Evolutionary conservation across 192 early-diverging fungal species (phyloP).

Genomic region (Chytriomyces confervae): DNA sequence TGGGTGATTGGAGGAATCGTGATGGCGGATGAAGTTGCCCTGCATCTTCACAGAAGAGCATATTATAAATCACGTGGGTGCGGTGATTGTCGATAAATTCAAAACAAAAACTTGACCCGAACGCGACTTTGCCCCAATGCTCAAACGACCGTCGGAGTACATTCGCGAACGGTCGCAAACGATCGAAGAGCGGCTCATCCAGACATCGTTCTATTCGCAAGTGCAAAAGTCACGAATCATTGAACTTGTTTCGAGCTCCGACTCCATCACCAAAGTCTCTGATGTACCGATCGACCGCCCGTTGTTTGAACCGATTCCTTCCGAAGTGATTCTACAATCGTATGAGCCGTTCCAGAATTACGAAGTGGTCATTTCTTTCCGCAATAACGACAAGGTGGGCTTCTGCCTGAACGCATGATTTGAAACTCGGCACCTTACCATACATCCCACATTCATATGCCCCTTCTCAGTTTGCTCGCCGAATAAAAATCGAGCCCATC

Average conservation of each 20-base stretch:
- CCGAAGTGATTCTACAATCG: slow-evolving; percentile 50
- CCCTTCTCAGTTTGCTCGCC: slow-evolving; percentile 52
- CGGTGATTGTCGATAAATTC: neutral
- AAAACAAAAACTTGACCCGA: neutral
- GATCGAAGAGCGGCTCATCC: slow-evolving; percentile 44
- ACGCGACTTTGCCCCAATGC: slow-evolving; percentile 6
- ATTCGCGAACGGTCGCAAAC: slow-evolving; percentile 42
- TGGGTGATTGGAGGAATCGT: too few species aligned
- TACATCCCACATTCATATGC: neutral
- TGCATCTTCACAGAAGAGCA: too few species aligned
- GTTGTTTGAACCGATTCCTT: slow-evolving; percentile 60
- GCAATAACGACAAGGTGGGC: slow-evolving; percentile 67
- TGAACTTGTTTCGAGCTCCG: slow-evolving; percentile 43
- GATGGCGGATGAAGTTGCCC: too few species aligned
- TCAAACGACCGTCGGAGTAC: slow-evolving; percentile 48
- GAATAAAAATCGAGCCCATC: slow-evolving; percentile 58
- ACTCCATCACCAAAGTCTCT: slow-evolving; percentile 34
- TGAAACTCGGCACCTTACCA: neutral
- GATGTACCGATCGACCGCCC: slow-evolving; percentile 57
- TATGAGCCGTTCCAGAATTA: slow-evolving; percentile 60
- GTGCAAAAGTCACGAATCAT: slow-evolving; percentile 36
- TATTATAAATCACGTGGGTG: too few species aligned
- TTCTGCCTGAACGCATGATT: slow-evolving; percentile 12
- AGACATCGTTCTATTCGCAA: slow-evolving; percentile 16
- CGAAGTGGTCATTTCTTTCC: slow-evolving; percentile 58